Conservation (phyloP, 2,329 filamentous ascomycete species). For the Capronia americana region DNA sequence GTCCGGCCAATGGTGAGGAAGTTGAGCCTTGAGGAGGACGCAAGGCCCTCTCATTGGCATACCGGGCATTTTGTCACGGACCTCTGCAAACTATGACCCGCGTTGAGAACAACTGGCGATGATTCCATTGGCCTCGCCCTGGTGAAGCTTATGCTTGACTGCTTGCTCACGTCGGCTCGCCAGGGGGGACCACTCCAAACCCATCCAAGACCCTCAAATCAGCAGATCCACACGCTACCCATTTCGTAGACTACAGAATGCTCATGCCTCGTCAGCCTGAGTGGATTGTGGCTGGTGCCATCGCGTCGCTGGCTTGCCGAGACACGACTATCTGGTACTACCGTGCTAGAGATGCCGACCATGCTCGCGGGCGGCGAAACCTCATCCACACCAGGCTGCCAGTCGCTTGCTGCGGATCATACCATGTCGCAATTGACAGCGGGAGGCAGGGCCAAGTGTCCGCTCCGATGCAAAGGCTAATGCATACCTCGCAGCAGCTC, state of each 20-base stretch:
- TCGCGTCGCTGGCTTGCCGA: conserved; percentile 34
- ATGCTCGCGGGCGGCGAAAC: conserved; percentile 30
- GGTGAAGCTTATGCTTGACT: conserved; percentile 35
- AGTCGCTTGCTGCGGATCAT: conserved; percentile 23
- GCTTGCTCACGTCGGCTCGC: conserved; percentile 16
- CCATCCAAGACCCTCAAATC: conserved; percentile 2
- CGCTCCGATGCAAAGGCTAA: conserved; percentile 37
- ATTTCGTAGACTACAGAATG: neutral
- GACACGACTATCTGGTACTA: conserved; percentile 37
- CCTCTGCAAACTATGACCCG: conserved; percentile 22
- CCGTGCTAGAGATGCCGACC: conserved; percentile 25
- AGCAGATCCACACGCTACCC: conserved; percentile 4
- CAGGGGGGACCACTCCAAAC: neutral
- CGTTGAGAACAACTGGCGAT: conserved; percentile 11
- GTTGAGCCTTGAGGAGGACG: conserved; percentile 16
- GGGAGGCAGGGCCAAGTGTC: conserved; percentile 36
- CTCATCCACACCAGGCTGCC: conserved; percentile 22
- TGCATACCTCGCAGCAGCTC: conserved; percentile 34
- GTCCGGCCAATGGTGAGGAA: conserved; percentile 30
- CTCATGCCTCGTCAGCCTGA: conserved; percentile 8
- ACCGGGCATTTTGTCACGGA: conserved; percentile 18
- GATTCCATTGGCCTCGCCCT: conserved; percentile 15
- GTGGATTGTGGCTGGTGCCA: conserved; percentile 35
- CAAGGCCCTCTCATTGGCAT: conserved; percentile 13
- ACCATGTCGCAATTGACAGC: conserved; percentile 39